Conservation (phyloP, 2,329 filamentous ascomycete species). For the Phialophora verrucosa region DNA sequence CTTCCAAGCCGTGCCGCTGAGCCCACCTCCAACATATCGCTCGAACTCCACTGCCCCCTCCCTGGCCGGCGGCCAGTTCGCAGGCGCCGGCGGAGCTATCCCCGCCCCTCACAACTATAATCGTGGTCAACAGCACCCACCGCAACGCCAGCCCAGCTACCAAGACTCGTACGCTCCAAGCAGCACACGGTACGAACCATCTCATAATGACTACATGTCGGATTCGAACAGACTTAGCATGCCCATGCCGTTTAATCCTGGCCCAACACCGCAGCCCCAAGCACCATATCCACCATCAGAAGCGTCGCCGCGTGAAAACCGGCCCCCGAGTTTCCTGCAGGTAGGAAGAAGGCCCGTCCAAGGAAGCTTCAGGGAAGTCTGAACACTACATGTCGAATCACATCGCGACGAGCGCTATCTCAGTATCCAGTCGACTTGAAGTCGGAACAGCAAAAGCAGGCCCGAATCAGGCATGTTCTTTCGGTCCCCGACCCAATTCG, state of each 20-base stretch:
- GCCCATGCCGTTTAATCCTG: slow-evolving; percentile 23
- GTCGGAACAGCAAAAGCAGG: neutral
- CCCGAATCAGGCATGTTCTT: neutral
- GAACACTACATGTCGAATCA: neutral
- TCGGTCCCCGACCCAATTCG: neutral
- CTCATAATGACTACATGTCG: slow-evolving; percentile 22
- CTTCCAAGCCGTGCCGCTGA: slow-evolving; percentile 32
- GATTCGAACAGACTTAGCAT: slow-evolving; percentile 24
- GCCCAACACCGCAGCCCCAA: slow-evolving; percentile 6
- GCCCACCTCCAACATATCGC: slow-evolving; percentile 30
- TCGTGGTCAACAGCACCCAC: slow-evolving; percentile 38
- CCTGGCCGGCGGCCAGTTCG: slow-evolving; percentile 21
- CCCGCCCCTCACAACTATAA: slow-evolving; percentile 29
- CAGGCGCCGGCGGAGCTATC: slow-evolving; percentile 18
- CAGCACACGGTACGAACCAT: slow-evolving; percentile 31
- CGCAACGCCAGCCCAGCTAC: slow-evolving; percentile 38
- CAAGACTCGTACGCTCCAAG: slow-evolving; percentile 29
- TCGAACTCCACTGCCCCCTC: slow-evolving; percentile 28
- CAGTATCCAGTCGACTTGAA: neutral
- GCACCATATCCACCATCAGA: slow-evolving; percentile 5
- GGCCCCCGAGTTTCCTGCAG: slow-evolving; percentile 50
- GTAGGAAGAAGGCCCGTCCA: slow-evolving; percentile 47
- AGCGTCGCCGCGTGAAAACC: slow-evolving; percentile 38
- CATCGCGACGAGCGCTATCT: neutral
- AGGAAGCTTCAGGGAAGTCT: slow-evolving; percentile 47